These are phyloP conservation scores for Hyaloscypha variabilis DNA, from an alignment of 495 filamentous ascomycete species.

Conservation along the genomic window DNA sequence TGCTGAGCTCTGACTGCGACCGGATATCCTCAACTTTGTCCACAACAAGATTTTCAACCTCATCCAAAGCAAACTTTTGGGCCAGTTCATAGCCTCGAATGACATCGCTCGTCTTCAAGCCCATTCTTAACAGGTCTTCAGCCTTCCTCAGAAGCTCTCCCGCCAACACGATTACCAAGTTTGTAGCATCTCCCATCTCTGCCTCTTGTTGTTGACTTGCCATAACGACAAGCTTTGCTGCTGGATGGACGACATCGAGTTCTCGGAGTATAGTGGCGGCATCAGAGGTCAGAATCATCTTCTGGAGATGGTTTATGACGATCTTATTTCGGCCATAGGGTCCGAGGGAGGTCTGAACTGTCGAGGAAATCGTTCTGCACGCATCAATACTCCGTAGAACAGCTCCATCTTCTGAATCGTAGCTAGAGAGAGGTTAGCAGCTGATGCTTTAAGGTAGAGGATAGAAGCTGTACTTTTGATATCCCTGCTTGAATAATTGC, in stretches of 20 bases:
- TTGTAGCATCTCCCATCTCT: constrained; percentile 99
- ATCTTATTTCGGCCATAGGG: constrained; percentile 99
- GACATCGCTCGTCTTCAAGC: constrained; percentile 95
- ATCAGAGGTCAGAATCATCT: constrained; percentile 98
- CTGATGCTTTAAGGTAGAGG: constrained; percentile 25
- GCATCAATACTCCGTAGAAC: constrained; percentile 99
- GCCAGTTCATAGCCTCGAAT: constrained; percentile 94
- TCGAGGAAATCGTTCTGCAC: constrained; percentile 91
- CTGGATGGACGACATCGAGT: constrained; percentile 97
- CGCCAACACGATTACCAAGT: constrained; percentile 94
- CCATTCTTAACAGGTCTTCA: constrained; percentile 92
- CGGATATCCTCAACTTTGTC: constrained; percentile 87
- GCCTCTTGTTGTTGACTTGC: constrained; percentile 97
- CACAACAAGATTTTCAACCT: constrained; percentile 84
- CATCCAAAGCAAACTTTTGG: constrained; percentile 80
- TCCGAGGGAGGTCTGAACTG: constrained; percentile 94
- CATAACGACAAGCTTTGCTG: constrained; percentile 98
- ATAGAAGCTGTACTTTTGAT: constrained; percentile 75
- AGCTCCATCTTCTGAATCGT: constrained; percentile 98
- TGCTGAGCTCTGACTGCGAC: constrained; percentile 80
- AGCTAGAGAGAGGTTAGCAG: constrained; percentile 56
- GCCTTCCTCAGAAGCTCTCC: constrained; percentile 97
- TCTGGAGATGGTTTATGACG: constrained; percentile 99
- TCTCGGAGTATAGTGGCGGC: constrained; percentile 97
- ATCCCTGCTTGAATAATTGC: constrained; percentile 94